Percentiles rank a stretch among this genome's conserved stretches.
Conservation (phyloP, 1,139 yeast genomes). For the Nakaseomyces uthaithaninus region DNA sequence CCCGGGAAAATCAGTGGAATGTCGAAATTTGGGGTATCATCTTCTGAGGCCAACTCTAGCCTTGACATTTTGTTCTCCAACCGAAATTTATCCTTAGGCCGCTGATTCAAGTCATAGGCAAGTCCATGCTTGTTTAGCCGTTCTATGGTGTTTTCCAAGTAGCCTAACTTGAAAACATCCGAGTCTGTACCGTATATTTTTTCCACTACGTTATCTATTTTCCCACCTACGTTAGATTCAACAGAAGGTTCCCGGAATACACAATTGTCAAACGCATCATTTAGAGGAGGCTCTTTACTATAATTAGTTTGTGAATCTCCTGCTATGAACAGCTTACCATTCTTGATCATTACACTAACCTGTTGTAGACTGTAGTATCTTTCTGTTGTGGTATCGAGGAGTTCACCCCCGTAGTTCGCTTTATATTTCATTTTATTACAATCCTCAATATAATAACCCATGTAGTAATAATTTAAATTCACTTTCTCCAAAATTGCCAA, state of each 20-base stretch:
- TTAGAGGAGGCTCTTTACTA: conserved; percentile 15
- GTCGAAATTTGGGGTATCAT: conserved; percentile 12
- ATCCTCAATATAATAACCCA: conserved; percentile 73
- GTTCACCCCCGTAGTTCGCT: conserved; percentile 65
- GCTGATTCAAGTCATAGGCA: conserved; percentile 8
- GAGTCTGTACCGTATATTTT: conserved; percentile 32
- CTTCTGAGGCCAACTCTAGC: conserved; percentile 9
- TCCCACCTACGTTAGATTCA: neutral
- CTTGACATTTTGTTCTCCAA: neutral
- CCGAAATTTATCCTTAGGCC: conserved; percentile 3
- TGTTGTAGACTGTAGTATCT: conserved; percentile 39
- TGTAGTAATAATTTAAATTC: conserved; percentile 46
- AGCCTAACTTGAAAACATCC: conserved; percentile 6
- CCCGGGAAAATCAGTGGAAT: conserved; percentile 48
- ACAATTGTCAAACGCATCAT: conserved; percentile 13
- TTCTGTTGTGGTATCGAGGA: conserved; percentile 47
- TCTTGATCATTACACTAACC: conserved; percentile 31
- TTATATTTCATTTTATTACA: conserved; percentile 82
- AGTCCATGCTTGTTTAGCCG: conserved; percentile 30
- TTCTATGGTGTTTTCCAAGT: conserved; percentile 7
- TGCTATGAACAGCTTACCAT: conserved; percentile 40
- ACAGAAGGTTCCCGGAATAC: neutral
- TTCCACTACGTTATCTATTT: conserved; percentile 33
- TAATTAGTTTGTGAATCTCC: conserved; percentile 15
- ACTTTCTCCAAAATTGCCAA: conserved; percentile 39